These are phyloP conservation scores for Physcomitrellopsis africana DNA, from an alignment of 225 moss, liverwort and hornwort species.

Conservation along the genomic window DNA sequence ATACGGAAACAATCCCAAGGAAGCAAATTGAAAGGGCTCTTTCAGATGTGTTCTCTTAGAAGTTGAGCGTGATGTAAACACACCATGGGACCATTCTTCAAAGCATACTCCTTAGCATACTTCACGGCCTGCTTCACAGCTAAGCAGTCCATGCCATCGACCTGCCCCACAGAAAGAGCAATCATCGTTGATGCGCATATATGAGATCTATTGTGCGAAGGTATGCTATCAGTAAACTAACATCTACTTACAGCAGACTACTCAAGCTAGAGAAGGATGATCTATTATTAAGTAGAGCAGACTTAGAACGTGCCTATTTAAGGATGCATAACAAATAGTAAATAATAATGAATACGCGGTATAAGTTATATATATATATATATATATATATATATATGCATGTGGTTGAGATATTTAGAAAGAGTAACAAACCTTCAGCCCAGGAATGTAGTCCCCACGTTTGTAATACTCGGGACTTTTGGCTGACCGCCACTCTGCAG, in stretches of 20 bases:
- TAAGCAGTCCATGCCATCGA: constrained; percentile 63
- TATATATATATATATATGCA: no score
- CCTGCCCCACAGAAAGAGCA: constrained; percentile 32
- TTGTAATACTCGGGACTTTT: constrained; percentile 84
- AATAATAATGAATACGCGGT: not conserved
- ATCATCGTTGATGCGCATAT: not conserved
- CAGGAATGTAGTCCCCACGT: constrained; percentile 83
- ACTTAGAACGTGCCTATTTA: not conserved
- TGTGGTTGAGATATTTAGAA: not conserved
- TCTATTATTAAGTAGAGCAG: not conserved
- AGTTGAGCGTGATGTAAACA: not conserved
- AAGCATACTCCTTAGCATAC: constrained; percentile 72
- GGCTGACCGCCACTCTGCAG: constrained; percentile 85
- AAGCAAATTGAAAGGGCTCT: no score
- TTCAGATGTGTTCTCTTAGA: no score
- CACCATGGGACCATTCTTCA: constrained; percentile 71
- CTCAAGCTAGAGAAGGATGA: not conserved
- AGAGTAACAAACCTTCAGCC: constrained; percentile 60
- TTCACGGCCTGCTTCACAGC: constrained; percentile 91
- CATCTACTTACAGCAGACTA: no score
- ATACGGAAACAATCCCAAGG: not conserved
- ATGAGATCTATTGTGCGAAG: not conserved
- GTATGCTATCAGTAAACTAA: no score
- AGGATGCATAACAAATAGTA: not conserved
- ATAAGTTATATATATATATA: not conserved